Evolutionary conservation across 768 basidiomycete genomes (phyloP).

Genomic region (Termitomyces sp.): DNA sequence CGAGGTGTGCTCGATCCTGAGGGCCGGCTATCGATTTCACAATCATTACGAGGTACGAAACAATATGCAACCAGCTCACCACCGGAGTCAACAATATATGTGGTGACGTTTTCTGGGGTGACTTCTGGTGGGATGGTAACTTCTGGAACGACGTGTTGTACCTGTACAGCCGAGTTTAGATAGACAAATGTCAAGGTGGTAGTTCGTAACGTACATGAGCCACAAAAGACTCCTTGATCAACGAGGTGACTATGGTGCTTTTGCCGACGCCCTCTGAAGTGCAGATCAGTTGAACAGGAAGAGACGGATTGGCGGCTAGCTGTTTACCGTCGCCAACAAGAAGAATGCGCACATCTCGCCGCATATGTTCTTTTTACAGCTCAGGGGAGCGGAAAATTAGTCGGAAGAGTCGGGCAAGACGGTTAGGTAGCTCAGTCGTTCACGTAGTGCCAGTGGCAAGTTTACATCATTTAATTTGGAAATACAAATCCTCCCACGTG

Average conservation of each 20-base stretch:
- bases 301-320: neutral
- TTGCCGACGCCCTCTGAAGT: conserved; percentile 91
- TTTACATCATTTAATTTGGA: conserved; percentile 14
- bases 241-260: conserved; percentile 93
- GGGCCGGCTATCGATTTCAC: conserved; percentile 60
- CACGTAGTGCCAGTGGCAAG: neutral
- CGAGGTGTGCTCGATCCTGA: conserved; percentile 83
- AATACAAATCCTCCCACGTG: conserved; percentile 18
- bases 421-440: neutral
- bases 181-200: conserved; percentile 2
- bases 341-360: conserved; percentile 91
- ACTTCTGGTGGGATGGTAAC: conserved; percentile 98
- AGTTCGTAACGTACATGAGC: conserved; percentile 58
- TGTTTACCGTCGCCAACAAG: conserved; percentile 89
- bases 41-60: conserved; percentile 7
- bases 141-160: conserved; percentile 93
- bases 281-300: conserved; percentile 15
- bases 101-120: conserved; percentile 96
- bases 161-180: conserved; percentile 44
- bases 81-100: conserved; percentile 97
- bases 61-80: conserved; percentile 49
- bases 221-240: conserved; percentile 95
- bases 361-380: conserved; percentile 45
- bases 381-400: conserved; percentile 9
- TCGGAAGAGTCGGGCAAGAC: conserved; percentile 5